Evolutionary conservation across 306 rosid genomes (phyloP), one percentile per base, ranked within the genome.

Genomic region (Corylus avellana): DNA sequence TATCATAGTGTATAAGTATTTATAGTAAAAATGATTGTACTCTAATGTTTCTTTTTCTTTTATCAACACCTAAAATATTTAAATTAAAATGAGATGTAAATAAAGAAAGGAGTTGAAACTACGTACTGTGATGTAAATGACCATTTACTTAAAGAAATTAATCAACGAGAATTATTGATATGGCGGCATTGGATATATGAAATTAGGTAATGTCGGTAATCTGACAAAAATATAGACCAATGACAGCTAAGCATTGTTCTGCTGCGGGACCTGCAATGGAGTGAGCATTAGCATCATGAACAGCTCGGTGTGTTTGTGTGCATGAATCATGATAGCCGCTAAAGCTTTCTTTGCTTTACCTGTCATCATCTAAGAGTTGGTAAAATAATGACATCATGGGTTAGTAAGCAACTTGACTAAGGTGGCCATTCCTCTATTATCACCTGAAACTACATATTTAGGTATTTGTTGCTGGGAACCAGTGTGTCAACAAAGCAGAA

Each of bases 341-440:
- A 42, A 42, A 62, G 12, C 32, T 63, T 59, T 53, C 1, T 68
- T 73, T 29, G 46, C 85, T 81, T 80, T 76, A 73, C 11, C 67
- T 54, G 73, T 84, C 61, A 63, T 44, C 72, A 51, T 62, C 54
- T 66, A 72, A 81, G 74, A 63, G 84, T 62, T 57, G 73, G 89
- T 79, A 85, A 76, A 78, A 74, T 51, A 46, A 12, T 84, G 80
- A 78, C 87, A 87, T 87, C 88, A 92, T 82, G 80, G 72, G 86
- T 79, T 87, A 77, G 70, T 39, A 39, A 39, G 82, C 83, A 87
- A 87, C 58, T 85, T 74, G 79, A 79, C 81, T 44, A 83, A 75
- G 4, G 58, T 71, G 83, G 89, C 84, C 78, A 72, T 80, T 73
- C 17, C 37, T 62, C 57, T 6, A 79, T 25, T 50, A 70, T 75